Conservation (phyloP, 129 eudicot genomes). For the Glebionis coronaria region DNA sequence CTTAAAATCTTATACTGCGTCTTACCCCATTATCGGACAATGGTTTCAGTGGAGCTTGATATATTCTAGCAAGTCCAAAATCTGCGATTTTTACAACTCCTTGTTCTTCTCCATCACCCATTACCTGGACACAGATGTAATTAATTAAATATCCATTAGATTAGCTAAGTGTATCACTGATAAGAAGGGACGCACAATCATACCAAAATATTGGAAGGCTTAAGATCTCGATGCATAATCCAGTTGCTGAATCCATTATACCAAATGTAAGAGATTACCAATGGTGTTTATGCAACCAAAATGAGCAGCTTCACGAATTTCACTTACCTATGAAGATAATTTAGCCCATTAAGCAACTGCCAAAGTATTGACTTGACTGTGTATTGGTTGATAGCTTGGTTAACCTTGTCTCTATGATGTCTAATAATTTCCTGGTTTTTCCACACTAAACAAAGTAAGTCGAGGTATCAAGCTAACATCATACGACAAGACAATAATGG, state of each 20-base stretch:
- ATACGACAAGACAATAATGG: too few relatives aligned
- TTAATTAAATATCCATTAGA: not conserved
- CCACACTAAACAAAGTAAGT: conserved; percentile 17
- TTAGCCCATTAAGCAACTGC: conserved; percentile 98
- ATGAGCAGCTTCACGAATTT: conserved; percentile 2
- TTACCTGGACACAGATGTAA: conserved; percentile 49
- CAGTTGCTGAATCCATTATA: conserved; percentile 61
- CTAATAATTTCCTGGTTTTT: conserved; percentile 75
- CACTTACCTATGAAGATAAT: conserved; percentile 83
- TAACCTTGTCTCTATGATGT: conserved; percentile 98
- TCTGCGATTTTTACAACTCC: conserved; percentile 98
- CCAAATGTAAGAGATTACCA: conserved; percentile 6
- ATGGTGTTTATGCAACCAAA: not conserved
- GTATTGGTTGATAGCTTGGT: conserved; percentile 75
- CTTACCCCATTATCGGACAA: conserved; percentile 90
- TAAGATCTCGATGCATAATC: conserved; percentile 97
- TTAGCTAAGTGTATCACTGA: conserved; percentile 13
- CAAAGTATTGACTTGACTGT: conserved; percentile 89
- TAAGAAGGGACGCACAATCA: not conserved
- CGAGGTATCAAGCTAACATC: not conserved
- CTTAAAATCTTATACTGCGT: conserved; percentile 5
- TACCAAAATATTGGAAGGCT: conserved; percentile 99
- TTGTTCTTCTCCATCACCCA: conserved; percentile 99
- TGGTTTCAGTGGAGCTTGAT: conserved; percentile 94
- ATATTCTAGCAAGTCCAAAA: conserved; percentile 95